Conservation (phyloP, 1,284 basidiomycete genomes). For the Ustilago nuda region DNA sequence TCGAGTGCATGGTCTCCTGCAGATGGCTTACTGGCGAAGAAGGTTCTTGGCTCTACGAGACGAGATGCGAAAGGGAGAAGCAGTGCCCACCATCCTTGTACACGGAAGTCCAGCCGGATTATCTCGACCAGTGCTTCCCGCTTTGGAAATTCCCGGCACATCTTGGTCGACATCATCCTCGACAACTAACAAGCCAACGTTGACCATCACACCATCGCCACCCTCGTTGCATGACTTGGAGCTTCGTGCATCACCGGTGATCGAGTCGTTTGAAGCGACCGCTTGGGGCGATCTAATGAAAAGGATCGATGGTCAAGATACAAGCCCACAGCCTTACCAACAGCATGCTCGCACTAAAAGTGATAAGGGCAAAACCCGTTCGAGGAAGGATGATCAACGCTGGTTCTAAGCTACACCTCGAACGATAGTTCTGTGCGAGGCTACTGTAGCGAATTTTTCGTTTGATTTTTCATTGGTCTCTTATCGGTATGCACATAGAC, state of each 20-base stretch:
- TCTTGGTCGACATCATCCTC: constrained; percentile 1
- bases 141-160: constrained; percentile 22
- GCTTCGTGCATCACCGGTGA: constrained; percentile 41
- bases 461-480: no score
- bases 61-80: constrained; percentile 30
- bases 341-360: constrained; percentile 2
- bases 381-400: constrained; percentile 8
- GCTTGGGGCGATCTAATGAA: constrained; percentile 57
- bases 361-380: background rate
- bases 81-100: constrained; percentile 27
- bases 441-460: background rate
- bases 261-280: constrained; percentile 50
- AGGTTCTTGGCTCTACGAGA: constrained; percentile 52
- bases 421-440: no score
- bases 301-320: constrained; percentile 33
- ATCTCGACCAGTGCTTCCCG: constrained; percentile 15
- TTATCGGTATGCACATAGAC: background rate
- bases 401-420: background rate
- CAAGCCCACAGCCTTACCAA: constrained; percentile 7
- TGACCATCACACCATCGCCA: constrained; percentile 27
- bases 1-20: constrained; percentile 59
- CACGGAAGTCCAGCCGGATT: constrained; percentile 20
- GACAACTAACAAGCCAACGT: constrained; percentile 2
- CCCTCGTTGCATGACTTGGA: constrained; percentile 41
- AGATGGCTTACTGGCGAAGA: constrained; percentile 58